Evolutionary conservation across 2,329 filamentous ascomycete species (phyloP), one percentile per base, ranked within the genome.

Genomic region (Phyllosticta capitalensis): DNA sequence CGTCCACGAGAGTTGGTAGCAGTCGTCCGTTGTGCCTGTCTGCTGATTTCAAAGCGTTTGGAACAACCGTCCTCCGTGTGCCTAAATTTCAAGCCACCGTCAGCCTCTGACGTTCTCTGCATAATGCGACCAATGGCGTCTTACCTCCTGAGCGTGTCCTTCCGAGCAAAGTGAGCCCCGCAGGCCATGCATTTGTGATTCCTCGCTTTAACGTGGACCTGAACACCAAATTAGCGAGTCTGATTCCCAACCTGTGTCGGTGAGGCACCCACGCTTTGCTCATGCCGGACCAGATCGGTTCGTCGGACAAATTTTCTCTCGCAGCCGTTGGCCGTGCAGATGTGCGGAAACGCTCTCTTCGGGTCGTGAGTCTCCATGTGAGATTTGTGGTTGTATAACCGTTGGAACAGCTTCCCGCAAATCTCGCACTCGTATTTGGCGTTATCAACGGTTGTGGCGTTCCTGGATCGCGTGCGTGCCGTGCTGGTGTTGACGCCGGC

Each of bases 341-440:
- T 78, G 67, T 90, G 87, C 0, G 86, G 84, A 66, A 88, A 89
- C 66, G 83, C 83, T 60, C 87, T 81, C 61, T 83, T 81, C 14
- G 89, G 84, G 68, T 94, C 85, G 68, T 96, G 91, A 0, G 86
- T 92, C 68, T 92, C 87, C 80, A 92, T 81, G 71, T 95, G 91
- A 28, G 90, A 88, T 68, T 89, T 91, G 75, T 86, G 90, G 74
- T 95, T 95, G 76, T 92, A 95, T 67, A 84, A 87, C 63, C 91
- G 80, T 64, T 89, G 89, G 70, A 95, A 95, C 17, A 87, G 81
- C 71, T 87, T 89, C 6, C 86, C 85, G 68, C 91, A 96, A 1
- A 85, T 79, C 61, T 84, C 80, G 69, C 91, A 95, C 63, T 82
- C 79, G 71, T 83, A 87, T 65, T 85, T 89, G 58, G 87, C 87